Evolutionary conservation across 805 yeast species (phyloP).

Genomic region (Peterozyma toletana): DNA sequence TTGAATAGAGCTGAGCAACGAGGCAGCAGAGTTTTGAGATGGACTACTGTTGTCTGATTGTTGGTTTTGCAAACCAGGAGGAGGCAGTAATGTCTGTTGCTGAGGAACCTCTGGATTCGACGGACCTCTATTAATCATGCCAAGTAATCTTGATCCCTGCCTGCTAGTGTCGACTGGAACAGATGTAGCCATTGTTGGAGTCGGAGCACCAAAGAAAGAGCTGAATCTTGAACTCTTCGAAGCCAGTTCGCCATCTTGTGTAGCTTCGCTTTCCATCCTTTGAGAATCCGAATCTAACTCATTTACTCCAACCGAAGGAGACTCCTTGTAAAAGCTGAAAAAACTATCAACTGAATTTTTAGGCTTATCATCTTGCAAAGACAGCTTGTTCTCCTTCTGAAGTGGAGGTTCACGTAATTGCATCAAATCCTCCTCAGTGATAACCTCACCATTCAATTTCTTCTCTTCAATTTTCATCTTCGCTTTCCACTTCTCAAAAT

Average conservation of each 20-base stretch:
- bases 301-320: neutral
- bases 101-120: neutral
- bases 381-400: neutral
- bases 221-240: conserved; percentile 11
- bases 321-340: conserved; percentile 26
- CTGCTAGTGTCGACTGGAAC: neutral
- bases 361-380: conserved; percentile 6
- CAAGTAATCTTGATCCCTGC: conserved; percentile 14
- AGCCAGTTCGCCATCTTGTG: neutral
- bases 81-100: conserved; percentile 15
- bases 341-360: conserved; percentile 36
- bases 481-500: conserved; percentile 53
- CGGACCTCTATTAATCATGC: conserved; percentile 7
- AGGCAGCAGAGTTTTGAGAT: conserved; percentile 1
- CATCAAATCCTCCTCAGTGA: conserved; percentile 17
- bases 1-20: conserved; percentile 3
- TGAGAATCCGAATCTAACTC: neutral
- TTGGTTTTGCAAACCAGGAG: conserved; percentile 2
- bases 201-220: conserved; percentile 10
- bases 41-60: neutral
- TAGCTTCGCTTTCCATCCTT: neutral
- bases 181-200: conserved; percentile 5
- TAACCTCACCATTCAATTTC: conserved; percentile 34
- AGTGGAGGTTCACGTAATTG: neutral
- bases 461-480: conserved; percentile 45